phyloP scores from a whole-genome alignment of 169 alveolate genomes.

The Cystoisospora suis region DNA sequence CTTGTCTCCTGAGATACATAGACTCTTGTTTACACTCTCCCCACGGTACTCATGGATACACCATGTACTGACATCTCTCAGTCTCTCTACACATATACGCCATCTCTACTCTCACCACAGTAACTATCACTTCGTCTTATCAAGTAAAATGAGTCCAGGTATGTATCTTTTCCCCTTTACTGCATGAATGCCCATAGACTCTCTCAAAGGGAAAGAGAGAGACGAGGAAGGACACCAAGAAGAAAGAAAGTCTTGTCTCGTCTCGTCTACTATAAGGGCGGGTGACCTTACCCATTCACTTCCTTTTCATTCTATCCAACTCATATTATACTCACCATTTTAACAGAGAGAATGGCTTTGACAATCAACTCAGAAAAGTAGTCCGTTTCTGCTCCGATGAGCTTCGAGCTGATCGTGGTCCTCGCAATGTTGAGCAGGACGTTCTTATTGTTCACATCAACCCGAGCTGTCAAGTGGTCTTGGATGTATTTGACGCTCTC shows the following conservation, averaged over 20 bases:
- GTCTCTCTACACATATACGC: too few species aligned
- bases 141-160: too few species aligned
- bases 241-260: background rate
- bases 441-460: slow-evolving; percentile 86
- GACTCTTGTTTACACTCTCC: too few species aligned
- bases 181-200: background rate
- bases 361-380: slow-evolving; percentile 94
- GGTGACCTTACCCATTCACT: slow-evolving; percentile 7
- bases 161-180: too few species aligned
- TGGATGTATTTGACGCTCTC: slow-evolving; percentile 94
- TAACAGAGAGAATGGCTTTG: slow-evolving; percentile 92
- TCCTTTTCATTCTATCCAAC: background rate
- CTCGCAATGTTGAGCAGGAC: slow-evolving; percentile 91
- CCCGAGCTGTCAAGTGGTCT: slow-evolving; percentile 86
- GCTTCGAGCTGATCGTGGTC: slow-evolving; percentile 94
- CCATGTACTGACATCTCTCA: too few species aligned
- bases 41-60: too few species aligned
- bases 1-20: too few species aligned
- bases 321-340: slow-evolving; percentile 66
- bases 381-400: slow-evolving; percentile 85
- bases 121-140: too few species aligned
- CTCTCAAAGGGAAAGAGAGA: slow-evolving; percentile 12
- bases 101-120: too few species aligned
- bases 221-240: background rate
- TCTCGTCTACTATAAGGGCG: background rate